phyloP scores from a whole-genome alignment of 306 rosid genomes.

The Lotus japonicus region DNA sequence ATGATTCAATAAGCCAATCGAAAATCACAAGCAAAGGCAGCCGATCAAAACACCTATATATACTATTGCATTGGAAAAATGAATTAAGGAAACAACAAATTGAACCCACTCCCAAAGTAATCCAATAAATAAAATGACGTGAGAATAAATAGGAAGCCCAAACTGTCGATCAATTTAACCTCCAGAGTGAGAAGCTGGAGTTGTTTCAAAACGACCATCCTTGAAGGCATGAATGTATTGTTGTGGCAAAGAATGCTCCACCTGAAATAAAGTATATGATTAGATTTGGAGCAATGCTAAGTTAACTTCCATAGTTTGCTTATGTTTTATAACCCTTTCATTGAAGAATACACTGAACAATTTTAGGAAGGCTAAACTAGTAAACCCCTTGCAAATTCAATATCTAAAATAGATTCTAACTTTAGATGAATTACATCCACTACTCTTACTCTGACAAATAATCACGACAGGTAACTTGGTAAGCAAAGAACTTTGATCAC shows the following conservation, averaged over 20 bases:
- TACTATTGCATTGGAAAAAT: conserved; percentile 26
- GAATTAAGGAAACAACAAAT: conserved; percentile 34
- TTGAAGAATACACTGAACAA: not conserved
- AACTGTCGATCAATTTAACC: conserved; percentile 52
- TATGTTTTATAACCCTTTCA: not conserved
- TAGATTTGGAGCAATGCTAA: not conserved
- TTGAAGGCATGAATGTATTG: conserved; percentile 65
- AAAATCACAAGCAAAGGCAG: conserved; percentile 24
- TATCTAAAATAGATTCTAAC: not conserved
- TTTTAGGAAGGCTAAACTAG: not conserved
- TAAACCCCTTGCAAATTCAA: not conserved
- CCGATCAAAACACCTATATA: conserved; percentile 22
- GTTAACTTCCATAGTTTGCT: not conserved
- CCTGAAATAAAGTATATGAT: conserved; percentile 43
- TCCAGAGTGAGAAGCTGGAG: conserved; percentile 91
- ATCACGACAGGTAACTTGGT: too few species aligned
- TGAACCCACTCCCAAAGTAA: conserved; percentile 33
- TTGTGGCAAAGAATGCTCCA: conserved; percentile 90
- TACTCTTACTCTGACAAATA: not conserved
- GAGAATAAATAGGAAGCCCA: conserved; percentile 15
- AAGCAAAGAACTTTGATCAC: not conserved
- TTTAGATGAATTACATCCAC: not conserved
- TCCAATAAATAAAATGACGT: conserved; percentile 27
- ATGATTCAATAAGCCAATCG: conserved; percentile 26
- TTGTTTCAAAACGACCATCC: conserved; percentile 83